Percentiles rank a stretch among this genome's conserved stretches.
Conservation (phyloP, 306 rosid species). For the Astragalus glycyphyllos region DNA sequence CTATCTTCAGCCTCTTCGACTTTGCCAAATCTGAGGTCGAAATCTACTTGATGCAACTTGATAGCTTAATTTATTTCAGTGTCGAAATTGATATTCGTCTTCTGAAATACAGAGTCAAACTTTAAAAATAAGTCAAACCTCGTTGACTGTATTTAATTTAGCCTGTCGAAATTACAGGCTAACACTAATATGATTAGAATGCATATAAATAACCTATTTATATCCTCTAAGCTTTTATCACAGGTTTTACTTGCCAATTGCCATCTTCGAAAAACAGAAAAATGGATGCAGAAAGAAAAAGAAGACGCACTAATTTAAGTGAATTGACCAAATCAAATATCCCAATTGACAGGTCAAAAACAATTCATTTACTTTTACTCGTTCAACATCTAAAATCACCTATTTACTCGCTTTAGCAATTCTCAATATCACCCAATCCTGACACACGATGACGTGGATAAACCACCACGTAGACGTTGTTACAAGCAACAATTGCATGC, state of each 20-base stretch:
- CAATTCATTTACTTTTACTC: constrained; percentile 10
- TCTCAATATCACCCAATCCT: not conserved
- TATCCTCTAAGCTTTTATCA: no score
- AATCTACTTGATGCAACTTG: no score
- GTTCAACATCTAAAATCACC: constrained; percentile 17
- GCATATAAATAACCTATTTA: no score
- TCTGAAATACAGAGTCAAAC: no score
- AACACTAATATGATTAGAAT: no score
- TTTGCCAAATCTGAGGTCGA: no score
- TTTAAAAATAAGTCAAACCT: no score
- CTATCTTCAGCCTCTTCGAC: no score
- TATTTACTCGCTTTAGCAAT: constrained; percentile 17
- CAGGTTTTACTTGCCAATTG: not conserved
- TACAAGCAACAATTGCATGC: not conserved
- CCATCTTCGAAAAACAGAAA: not conserved
- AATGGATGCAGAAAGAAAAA: not conserved
- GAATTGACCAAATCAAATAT: constrained; percentile 52
- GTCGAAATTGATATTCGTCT: no score
- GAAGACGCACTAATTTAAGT: constrained; percentile 4
- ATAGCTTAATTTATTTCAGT: no score
- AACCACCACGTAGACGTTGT: not conserved
- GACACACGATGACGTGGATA: not conserved
- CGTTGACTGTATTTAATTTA: no score
- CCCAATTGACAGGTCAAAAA: not conserved
- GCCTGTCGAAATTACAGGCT: no score